Percentiles rank a stretch among this genome's conserved stretches.
These are phyloP conservation scores for Melampsora larici-populina DNA, from an alignment of 1,284 basidiomycete species.

Conservation along the genomic window DNA sequence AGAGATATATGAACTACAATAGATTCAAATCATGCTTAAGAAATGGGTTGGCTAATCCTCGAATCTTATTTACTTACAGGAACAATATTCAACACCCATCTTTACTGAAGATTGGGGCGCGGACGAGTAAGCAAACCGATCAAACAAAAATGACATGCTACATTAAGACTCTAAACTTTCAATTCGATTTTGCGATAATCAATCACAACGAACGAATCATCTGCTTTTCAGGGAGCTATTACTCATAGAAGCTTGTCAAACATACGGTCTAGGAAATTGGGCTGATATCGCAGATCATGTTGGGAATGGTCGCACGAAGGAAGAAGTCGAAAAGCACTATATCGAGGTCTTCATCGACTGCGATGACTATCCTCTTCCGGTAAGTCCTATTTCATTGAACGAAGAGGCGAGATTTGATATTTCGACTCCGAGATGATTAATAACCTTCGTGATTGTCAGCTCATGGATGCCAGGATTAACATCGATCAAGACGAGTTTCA, in stretches of 20 bases:
- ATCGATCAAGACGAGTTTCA: slow-evolving; percentile 78
- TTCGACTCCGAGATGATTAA: neutral
- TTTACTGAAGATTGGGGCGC: slow-evolving; percentile 95
- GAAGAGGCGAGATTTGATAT: neutral
- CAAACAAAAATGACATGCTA: neutral
- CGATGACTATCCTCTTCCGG: slow-evolving; percentile 72
- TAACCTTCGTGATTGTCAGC: slow-evolving; percentile 54
- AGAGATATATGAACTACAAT: neutral
- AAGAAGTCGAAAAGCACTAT: slow-evolving; percentile 92
- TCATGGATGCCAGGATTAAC: slow-evolving; percentile 68
- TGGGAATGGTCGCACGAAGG: slow-evolving; percentile 80
- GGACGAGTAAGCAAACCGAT: slow-evolving; percentile 69
- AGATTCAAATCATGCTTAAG: too few relatives aligned
- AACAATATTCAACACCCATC: slow-evolving; percentile 92
- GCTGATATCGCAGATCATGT: slow-evolving; percentile 93
- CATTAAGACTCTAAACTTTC: neutral
- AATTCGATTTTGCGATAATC: neutral
- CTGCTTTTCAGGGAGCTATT: slow-evolving; percentile 69
- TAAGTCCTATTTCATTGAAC: slow-evolving; percentile 53
- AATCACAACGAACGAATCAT: neutral
- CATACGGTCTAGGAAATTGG: slow-evolving; percentile 94
- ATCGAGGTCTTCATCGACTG: slow-evolving; percentile 75
- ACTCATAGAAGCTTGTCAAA: slow-evolving; percentile 81
- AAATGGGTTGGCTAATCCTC: neutral
- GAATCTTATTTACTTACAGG: slow-evolving; percentile 58